phyloP scores from a whole-genome alignment of 805 yeast genomes.

The Cyberlindnera japonica region DNA sequence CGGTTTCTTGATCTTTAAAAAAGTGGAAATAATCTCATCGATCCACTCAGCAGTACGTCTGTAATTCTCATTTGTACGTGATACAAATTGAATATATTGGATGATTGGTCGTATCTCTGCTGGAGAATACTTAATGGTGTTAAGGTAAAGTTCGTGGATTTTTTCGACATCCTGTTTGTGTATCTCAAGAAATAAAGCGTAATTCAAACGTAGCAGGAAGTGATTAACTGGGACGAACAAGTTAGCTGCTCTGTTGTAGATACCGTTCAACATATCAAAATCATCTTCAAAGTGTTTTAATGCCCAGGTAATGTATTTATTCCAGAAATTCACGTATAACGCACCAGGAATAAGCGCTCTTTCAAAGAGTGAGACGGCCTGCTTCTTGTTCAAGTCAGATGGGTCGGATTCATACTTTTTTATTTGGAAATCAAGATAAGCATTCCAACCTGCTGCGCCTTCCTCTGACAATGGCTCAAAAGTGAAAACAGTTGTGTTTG shows the following conservation, averaged over 20 bases:
- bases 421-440: constrained; percentile 57
- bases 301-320: constrained; percentile 56
- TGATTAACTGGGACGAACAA: constrained; percentile 32
- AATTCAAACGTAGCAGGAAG: constrained; percentile 19
- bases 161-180: constrained; percentile 11
- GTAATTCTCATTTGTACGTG: constrained; percentile 18
- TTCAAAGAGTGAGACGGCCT: constrained; percentile 55
- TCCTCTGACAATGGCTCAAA: constrained; percentile 41
- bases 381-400: constrained; percentile 12
- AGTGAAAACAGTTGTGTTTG: constrained; percentile 54
- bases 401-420: constrained; percentile 25
- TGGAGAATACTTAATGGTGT: constrained; percentile 12
- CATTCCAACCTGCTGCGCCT: constrained; percentile 52
- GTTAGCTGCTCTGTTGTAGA: constrained; percentile 51
- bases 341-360: constrained; percentile 72
- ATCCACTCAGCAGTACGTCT: constrained; percentile 24
- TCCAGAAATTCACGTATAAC: constrained; percentile 60
- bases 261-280: constrained; percentile 33
- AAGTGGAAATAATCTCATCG: constrained; percentile 23
- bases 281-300: constrained; percentile 29
- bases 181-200: constrained; percentile 22
- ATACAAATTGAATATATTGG: constrained; percentile 24
- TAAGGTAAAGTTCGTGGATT: constrained; percentile 22
- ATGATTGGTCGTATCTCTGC: constrained; percentile 18
- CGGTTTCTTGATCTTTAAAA: constrained; percentile 12